Evolutionary conservation across 495 filamentous ascomycete species (phyloP).

Genomic region (Penicillium waksmanii): DNA sequence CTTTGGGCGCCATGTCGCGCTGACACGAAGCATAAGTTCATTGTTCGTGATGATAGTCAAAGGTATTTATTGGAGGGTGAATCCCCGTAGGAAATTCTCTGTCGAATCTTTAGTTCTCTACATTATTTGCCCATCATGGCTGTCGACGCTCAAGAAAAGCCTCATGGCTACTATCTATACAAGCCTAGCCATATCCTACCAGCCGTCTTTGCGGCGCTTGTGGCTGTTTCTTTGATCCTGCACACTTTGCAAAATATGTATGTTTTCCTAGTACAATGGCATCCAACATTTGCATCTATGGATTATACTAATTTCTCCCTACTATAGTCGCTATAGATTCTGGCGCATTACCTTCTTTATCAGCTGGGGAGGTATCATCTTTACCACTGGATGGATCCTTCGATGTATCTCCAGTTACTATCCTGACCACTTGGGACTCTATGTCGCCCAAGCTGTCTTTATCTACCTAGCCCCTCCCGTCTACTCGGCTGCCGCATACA

Average conservation of each 20-base stretch:
- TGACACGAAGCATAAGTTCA: neutral
- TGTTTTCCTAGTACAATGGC: slow-evolving; percentile 2
- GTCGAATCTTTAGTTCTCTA: neutral
- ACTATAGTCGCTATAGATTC: slow-evolving; percentile 38
- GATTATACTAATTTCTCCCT: neutral
- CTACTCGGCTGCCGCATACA: slow-evolving; percentile 62
- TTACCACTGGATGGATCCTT: slow-evolving; percentile 47
- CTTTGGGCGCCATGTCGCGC: slow-evolving; percentile 9
- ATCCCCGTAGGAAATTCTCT: neutral
- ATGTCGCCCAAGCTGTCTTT: slow-evolving; percentile 54
- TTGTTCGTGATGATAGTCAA: neutral
- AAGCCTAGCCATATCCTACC: slow-evolving; percentile 45
- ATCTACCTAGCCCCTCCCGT: slow-evolving; percentile 57
- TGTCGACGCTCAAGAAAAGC: neutral
- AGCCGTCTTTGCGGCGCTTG: slow-evolving; percentile 40
- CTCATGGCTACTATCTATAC: slow-evolving; percentile 35
- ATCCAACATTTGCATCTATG: too few relatives aligned
- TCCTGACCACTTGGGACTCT: slow-evolving; percentile 41
- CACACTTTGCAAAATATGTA: slow-evolving; percentile 48
- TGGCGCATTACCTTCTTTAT: slow-evolving; percentile 51
- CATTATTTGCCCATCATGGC: neutral
- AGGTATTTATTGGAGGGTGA: neutral
- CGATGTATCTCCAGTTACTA: slow-evolving; percentile 44
- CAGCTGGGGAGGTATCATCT: slow-evolving; percentile 44
- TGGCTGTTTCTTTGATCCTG: slow-evolving; percentile 35